A percentile compares a stretch with the other conserved stretches of the same genome.
These are phyloP conservation scores for Fusarium caatingaense DNA, from an alignment of 2,329 filamentous ascomycete species.

Conservation along the genomic window DNA sequence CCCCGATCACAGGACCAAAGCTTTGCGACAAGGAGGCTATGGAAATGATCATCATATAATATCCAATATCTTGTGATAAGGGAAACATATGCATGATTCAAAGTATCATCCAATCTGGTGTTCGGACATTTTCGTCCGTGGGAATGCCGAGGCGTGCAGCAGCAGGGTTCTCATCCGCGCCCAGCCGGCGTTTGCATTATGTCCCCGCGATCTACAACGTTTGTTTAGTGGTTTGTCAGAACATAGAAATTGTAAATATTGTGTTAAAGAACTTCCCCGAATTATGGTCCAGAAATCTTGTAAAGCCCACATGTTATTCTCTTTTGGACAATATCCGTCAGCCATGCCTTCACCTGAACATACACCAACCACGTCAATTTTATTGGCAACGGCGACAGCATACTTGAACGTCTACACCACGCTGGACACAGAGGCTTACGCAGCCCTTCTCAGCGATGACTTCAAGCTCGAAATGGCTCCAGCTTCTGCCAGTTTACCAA, in stretches of 20 bases:
- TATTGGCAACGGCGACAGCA: not conserved
- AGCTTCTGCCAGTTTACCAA: not conserved
- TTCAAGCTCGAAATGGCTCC: not conserved
- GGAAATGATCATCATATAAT: not conserved
- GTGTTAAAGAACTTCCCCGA: rapidly evolving
- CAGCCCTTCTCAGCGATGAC: not conserved
- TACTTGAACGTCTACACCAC: not conserved
- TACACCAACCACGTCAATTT: not conserved
- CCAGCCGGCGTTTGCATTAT: not conserved
- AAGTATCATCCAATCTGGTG: not conserved
- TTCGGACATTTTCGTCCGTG: not conserved
- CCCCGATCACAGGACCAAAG: not conserved
- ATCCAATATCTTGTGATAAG: too few relatives aligned
- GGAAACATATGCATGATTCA: too few relatives aligned
- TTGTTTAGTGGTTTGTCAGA: too few relatives aligned
- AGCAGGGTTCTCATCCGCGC: not conserved
- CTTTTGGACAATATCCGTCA: too few relatives aligned
- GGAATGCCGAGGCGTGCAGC: not conserved
- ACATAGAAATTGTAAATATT: too few relatives aligned
- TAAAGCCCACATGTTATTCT: not conserved
- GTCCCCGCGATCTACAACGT: too few relatives aligned
- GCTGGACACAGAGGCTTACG: not conserved
- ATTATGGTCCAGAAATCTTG: rapidly evolving
- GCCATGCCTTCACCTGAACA: not conserved
- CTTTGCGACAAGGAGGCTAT: not conserved